These are phyloP conservation scores for Echinosophora koreensis DNA, from an alignment of 306 rosid genomes.

Conservation along the genomic window DNA sequence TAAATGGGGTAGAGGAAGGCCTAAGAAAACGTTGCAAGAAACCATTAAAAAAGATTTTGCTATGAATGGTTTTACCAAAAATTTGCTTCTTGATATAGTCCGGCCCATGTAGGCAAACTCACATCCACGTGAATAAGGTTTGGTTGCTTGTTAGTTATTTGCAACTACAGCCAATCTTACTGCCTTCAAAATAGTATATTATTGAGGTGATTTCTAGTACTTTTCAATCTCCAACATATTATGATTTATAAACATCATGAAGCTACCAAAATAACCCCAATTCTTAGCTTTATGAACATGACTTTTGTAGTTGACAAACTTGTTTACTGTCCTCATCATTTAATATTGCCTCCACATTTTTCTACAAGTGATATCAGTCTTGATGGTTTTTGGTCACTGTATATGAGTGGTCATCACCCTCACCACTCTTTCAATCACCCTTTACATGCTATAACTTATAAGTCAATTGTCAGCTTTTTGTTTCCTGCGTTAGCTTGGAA, in stretches of 20 bases:
- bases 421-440: slow-evolving; percentile 13
- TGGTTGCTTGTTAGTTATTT: slow-evolving; percentile 6
- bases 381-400: not conserved
- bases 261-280: not conserved
- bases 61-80: slow-evolving; percentile 7
- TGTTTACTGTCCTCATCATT: not conserved
- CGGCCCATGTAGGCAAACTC: not conserved
- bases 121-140: not conserved
- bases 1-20: slow-evolving; percentile 4
- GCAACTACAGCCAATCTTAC: not conserved
- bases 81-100: not conserved
- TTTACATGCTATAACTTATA: not conserved
- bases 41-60: not conserved
- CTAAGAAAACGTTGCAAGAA: not conserved
- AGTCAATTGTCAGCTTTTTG: not conserved
- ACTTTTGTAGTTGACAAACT: not conserved
- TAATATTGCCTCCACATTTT: slow-evolving; percentile 4
- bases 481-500: not conserved
- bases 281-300: not conserved
- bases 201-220: not conserved
- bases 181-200: not conserved
- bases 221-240: not conserved
- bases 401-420: not conserved
- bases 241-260: not conserved
- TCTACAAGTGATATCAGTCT: slow-evolving; percentile 2